Conservation (phyloP, 345 rosid genomes). For the thale cress (Arabidopsis thaliana) region TAIR10.1 NC_003071.7:12885001-12885500, state of each 20-base stretch:
- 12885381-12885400: constrained; percentile 51
- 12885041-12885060: neutral
- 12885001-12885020: neutral
- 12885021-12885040: neutral
- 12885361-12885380: constrained; percentile 53
- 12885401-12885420: constrained; percentile 34
- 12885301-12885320: constrained; percentile 42
- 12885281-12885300: constrained; percentile 73
- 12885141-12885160: constrained; percentile 15
- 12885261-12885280: constrained; percentile 71
- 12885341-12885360: constrained; percentile 39
- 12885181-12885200: constrained; percentile 82
- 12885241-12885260: constrained; percentile 55
- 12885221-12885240: constrained; percentile 76
- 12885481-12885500: constrained; percentile 29
- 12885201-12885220: constrained; percentile 76
- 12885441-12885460: constrained; percentile 38
- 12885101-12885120: neutral
- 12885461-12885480: constrained; percentile 48
- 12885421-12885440: constrained; percentile 44
- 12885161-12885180: neutral
- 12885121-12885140: constrained; percentile 3
- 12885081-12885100: neutral
- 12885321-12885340: constrained; percentile 42
- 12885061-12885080: neutral